Base-by-base conservation (phyloP, 805 yeast species). In the Metschnikowia shivogae region DNA sequence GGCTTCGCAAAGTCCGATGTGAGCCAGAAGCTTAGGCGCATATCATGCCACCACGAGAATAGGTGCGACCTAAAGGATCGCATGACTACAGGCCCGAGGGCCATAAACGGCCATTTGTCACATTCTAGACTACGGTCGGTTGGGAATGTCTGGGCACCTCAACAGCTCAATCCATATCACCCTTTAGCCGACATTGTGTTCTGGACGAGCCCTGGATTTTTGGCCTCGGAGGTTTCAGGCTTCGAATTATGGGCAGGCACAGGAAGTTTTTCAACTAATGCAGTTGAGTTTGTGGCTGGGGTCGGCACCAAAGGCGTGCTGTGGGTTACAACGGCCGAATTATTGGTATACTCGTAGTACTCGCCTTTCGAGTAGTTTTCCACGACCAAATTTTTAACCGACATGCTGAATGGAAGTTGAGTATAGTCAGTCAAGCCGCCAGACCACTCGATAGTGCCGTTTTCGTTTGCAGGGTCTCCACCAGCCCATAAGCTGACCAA, bases 401-500 rank as follows among this genome's bases (percentile, higher is more conserved):
- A 41, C 74, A 68, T 69, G 8, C 50, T 35, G 37, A 61, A 67
- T 1, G 76, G 76, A 20, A 58, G 47, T 14, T 59, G 48, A 3
- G 27, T 27, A 48, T 62, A 70, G 44, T 63, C 59, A 9, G 73
- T 62, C 13, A 38, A 24, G 0, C 73, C 76, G 0, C 74, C 74
- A 2, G 73, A 67, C 76, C 74, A 70, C 33, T 49, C 43, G 13
- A 69, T 60, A 3, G 76, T 70, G 6, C 74, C 76, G 5, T 48
- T 50, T 8, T 45, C 53, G 38, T 68, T 69, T 6, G 39, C 42
- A 9, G 52, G 54, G 42, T 69, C 74, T 0, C 76, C 74, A 3
- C 76, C 76, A 1, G 67, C 70, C 75, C 76, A 71, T 20, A 69
- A 48, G 47, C 73, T 65, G 20, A 68, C 46, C 43, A 60, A 60